Evolutionary conservation across 208 protist genomes (phyloP), one percentile per base, ranked within the genome.

Genomic region (Porcisia deanei): DNA sequence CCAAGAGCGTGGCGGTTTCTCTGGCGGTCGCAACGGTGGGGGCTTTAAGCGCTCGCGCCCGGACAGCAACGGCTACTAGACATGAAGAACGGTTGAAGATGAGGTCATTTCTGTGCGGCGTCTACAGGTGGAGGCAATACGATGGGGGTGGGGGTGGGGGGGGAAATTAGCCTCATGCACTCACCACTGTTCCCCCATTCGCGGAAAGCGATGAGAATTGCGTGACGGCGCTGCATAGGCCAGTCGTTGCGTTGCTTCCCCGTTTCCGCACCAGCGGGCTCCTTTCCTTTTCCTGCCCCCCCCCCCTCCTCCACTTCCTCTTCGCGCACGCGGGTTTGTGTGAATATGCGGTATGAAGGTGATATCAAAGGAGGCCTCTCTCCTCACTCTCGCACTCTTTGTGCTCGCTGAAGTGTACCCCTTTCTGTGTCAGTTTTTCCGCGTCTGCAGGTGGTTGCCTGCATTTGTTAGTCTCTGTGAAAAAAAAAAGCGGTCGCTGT

Each of bases 41-140:
- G 73, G 73, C 60, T 83, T 77, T 43, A 79, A 79, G 49, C 68
- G 59, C 68, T 75, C 71, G 25, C 71, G 71, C 41, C 71, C 55
- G 22, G 71, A 75, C 10, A 75, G 25, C 8, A 25, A 45, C 9
- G 71, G 71, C n/a, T 53, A 75, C 71, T 75, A 75, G 22, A 20
- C 30, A 68, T 53, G 49, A 30, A 30, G 30, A 30, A 30, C 30
- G 30, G 39, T n/a, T 14, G 4, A 43, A 10, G n/a, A n/a, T 54
- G 39, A 68, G 65, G 5, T 54, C 59, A 60, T 63, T 65, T 39
- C 30, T 43, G 5, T 37, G 18, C 14, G 37, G 34, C 16, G 59
- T 37, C 4, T 65, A 37, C 37, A 22, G 16, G 25, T 25, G 25
- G 10, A 5, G 37, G 41, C 9, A 14, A 7, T 20, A 14, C 9